Base-by-base conservation (phyloP, 2,329 filamentous ascomycete genomes). In the Emydomyces testavorans region DNA sequence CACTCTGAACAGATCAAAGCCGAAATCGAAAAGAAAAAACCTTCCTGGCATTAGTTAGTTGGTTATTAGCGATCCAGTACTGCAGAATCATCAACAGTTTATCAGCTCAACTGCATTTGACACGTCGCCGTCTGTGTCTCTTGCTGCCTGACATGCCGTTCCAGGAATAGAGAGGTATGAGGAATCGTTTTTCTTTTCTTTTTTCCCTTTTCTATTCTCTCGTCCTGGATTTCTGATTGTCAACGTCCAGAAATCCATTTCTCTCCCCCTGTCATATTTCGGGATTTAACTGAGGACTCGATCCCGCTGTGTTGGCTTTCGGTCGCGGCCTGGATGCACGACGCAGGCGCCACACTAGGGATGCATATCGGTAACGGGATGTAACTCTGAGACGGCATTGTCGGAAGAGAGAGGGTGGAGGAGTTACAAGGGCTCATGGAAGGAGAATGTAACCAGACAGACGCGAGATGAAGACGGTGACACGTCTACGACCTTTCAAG, bases 231-330 rank as follows among this genome's bases (percentile, higher is more conserved):
- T 34, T 10, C 31, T 4, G n/a, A 34, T 6, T 34, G 31, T 16
- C 13, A 16, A n/a, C n/a, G n/a, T n/a, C 16, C 32, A 39, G 35
- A 11, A 39, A 21, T 37, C 6, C 20, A 20, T 41, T 34, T 15
- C 29, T 16, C 5, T 36, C 3, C 31, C n/a, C 42, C 10, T 16
- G 32, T 36, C 32, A 21, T 45, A 36, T 16, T 36, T 20, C 29
- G n/a, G 5, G 32, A 20, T 37, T 45, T 45, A 36, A 37, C 32
- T 45, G 36, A 37, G 32, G n/a, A 36, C 31, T 36, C 37, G 42
- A 37, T 16, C 29, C 20, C 32, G 42, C 42, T 36, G 42, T 24
- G 31, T 18, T 37, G 42, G 42, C 42, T 15, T 16, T 4, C 4
- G 21, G 40, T 15, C 29, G 20, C 34, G 40, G 28, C 29, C 37